Base-by-base conservation (phyloP, 1,139 yeast genomes). In the Nakaseomyces nivariensis region DNA sequence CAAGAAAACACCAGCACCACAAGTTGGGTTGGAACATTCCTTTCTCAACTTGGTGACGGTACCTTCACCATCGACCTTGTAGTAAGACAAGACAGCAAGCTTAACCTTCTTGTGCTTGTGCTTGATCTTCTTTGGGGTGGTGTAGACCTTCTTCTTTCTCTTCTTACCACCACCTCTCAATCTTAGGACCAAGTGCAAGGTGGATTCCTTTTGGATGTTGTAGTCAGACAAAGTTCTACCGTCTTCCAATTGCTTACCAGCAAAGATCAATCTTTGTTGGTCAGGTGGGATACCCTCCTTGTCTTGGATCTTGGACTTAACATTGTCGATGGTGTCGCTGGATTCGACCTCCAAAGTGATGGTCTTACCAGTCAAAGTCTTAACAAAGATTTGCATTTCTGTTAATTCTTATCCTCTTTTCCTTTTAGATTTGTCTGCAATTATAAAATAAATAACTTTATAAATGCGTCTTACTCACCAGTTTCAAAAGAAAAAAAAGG, bases 101-200 rank as follows among this genome's bases (percentile, higher is more conserved):
- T 92, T 92, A 79, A 86, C 86, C 82, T 90, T 90, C 88, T 88
- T 92, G 85, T 88, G 96, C 86, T 88, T 89, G 95, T 92, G 97
- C 81, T 80, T 88, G 80, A 92, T 87, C 86, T 90, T 92, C 92
- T 92, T 92, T 82, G 99, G 99, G 74, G 98, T 92, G 81, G 97
- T 90, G 92, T 92, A 94, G 74, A 89, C 97, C 96, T 94, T 94
- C 90, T 89, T 89, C 89, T 87, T 88, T 87, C 95, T 90, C 89
- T 92, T 92, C 86, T 92, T 92, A 86, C 97, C 97, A 81, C 96
- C 96, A 85, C 97, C 97, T 83, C 97, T 87, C 76, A 92, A 87
- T 83, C 97, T 89, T 63, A 92, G 80, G 71, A 92, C 97, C 77
- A 92, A 84, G 79, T 92, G 97, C 64, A 92, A 77, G 65, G 97